Evolutionary conservation across 2,329 filamentous ascomycete species (phyloP).

Genomic region (Aspergillus alliaceus): DNA sequence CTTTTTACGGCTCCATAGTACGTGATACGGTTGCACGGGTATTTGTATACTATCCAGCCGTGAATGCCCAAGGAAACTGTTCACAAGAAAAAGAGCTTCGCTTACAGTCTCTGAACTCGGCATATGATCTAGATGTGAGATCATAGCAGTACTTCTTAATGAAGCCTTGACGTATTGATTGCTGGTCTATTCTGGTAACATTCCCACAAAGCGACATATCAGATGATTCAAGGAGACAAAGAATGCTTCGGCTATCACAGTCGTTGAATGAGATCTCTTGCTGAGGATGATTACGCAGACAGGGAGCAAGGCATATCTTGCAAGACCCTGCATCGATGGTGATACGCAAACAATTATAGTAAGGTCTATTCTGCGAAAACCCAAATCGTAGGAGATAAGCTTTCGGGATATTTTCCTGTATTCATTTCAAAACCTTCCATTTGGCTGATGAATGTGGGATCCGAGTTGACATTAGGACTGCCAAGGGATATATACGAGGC

Average conservation of each 20-base stretch:
- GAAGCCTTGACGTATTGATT: too few relatives aligned
- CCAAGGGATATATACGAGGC: not conserved
- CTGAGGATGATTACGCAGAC: too few relatives aligned
- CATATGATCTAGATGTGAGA: too few relatives aligned
- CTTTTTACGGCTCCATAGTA: not conserved
- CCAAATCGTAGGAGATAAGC: too few relatives aligned
- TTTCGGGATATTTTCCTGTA: not conserved
- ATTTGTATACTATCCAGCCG: not conserved
- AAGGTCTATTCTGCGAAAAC: not conserved
- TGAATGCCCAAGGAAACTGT: not conserved
- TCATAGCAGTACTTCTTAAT: not conserved
- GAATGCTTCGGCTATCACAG: not conserved
- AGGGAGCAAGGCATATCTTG: not conserved
- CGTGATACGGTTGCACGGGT: not conserved
- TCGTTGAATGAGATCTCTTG: not conserved
- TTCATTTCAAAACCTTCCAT: too few relatives aligned
- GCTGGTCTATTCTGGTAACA: not conserved
- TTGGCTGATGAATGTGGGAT: too few relatives aligned
- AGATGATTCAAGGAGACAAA: not conserved
- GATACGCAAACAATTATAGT: not conserved
- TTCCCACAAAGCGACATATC: too few relatives aligned
- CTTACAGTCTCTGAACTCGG: not conserved
- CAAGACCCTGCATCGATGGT: not conserved
- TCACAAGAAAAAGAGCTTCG: not conserved
- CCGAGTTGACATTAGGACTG: not conserved